Evolutionary conservation across 148 eudicot genomes (phyloP).

Genomic region (Agrostemma githago): DNA sequence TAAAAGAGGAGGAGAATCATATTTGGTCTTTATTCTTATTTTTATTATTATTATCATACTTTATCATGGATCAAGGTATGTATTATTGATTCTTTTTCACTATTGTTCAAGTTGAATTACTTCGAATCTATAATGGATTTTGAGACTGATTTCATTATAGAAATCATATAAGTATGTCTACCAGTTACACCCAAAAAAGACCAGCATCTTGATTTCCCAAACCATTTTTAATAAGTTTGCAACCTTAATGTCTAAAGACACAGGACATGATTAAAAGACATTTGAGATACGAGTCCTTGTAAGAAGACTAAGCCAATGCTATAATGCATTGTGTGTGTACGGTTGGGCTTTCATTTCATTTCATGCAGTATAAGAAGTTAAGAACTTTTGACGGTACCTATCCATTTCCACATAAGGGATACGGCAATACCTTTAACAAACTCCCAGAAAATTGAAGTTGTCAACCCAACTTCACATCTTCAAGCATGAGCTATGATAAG

Average conservation of each 20-base stretch:
- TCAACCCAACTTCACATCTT: constrained; percentile 6
- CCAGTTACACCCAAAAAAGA: constrained; percentile 47
- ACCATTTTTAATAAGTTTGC: background rate
- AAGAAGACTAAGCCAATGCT: background rate
- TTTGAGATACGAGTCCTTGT: background rate
- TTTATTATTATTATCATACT: too few relatives aligned
- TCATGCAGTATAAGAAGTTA: background rate
- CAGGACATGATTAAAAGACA: background rate
- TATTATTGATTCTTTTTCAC: too few relatives aligned
- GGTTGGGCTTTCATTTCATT: background rate
- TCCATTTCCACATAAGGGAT: background rate
- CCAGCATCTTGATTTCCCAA: constrained; percentile 30
- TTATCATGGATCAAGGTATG: too few relatives aligned
- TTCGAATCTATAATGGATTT: too few relatives aligned
- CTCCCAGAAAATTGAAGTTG: background rate
- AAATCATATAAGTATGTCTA: too few relatives aligned
- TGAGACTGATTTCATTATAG: too few relatives aligned
- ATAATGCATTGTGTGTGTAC: background rate
- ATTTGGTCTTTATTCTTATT: too few relatives aligned
- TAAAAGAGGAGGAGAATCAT: too few relatives aligned
- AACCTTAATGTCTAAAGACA: background rate
- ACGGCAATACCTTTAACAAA: background rate
- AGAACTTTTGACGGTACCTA: background rate
- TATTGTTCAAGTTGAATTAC: too few relatives aligned
- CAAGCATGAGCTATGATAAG: background rate